Conservation (phyloP, 768 basidiomycete species). For the Amylocystis lapponica region DNA sequence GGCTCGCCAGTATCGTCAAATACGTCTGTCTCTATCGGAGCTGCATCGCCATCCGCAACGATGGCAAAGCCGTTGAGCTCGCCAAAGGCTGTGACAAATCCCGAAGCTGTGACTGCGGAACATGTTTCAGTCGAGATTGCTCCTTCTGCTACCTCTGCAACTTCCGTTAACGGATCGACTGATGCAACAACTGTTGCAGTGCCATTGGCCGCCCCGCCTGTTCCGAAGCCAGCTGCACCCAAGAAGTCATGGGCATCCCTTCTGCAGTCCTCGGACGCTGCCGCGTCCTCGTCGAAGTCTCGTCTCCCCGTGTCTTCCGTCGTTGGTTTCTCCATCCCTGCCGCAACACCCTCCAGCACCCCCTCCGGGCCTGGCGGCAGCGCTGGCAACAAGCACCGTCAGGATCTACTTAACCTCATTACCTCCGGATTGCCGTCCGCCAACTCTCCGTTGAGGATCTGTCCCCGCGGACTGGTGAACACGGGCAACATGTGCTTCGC, state of each 20-base stretch:
- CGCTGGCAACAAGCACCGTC: conserved; percentile 27
- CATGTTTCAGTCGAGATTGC: not conserved
- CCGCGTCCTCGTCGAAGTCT: conserved; percentile 33
- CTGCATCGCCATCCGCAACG: conserved; percentile 8
- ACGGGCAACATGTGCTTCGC: conserved; percentile 98
- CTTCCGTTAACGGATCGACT: conserved; percentile 9
- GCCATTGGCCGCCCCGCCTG: conserved; percentile 8
- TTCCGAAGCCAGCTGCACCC: conserved; percentile 20
- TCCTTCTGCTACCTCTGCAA: conserved; percentile 5
- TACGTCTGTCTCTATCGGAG: conserved; percentile 46
- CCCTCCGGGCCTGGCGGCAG: conserved; percentile 16
- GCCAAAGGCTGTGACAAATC: not conserved
- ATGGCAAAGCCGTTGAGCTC: conserved; percentile 3
- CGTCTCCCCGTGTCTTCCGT: conserved; percentile 65
- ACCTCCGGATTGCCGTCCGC: conserved; percentile 30
- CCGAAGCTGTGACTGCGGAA: conserved; percentile 3
- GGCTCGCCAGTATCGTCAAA: conserved; percentile 55
- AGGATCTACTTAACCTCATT: conserved; percentile 51
- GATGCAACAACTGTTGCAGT: conserved; percentile 7
- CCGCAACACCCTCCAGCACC: conserved; percentile 24
- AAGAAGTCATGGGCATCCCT: conserved; percentile 80
- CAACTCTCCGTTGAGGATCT: conserved; percentile 29
- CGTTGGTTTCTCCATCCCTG: conserved; percentile 71
- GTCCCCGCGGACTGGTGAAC: conserved; percentile 83
- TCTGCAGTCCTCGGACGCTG: conserved; percentile 40